phyloP scores from a whole-genome alignment of 495 filamentous ascomycete genomes.

The Daldinia concentrica region DNA sequence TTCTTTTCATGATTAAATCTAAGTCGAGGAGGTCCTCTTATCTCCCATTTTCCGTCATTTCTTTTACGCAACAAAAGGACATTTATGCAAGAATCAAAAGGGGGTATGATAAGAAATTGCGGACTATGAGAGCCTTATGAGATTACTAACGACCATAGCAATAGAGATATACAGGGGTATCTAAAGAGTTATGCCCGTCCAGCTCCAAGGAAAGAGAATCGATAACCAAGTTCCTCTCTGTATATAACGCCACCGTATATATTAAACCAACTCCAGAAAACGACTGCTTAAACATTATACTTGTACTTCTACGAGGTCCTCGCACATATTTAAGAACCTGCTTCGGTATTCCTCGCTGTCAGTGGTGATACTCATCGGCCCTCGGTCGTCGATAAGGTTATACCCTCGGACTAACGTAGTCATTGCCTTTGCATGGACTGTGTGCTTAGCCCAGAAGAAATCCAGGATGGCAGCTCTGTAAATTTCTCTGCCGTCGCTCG shows the following conservation, averaged over 20 bases:
- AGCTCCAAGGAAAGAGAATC: not conserved
- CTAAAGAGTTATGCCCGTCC: not conserved
- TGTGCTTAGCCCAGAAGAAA: slow-evolving; percentile 79
- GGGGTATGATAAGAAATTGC: not conserved
- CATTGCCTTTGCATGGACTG: slow-evolving; percentile 67
- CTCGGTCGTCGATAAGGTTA: slow-evolving; percentile 65
- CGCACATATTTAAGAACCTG: slow-evolving; percentile 71
- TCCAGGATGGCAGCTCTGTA: slow-evolving; percentile 71
- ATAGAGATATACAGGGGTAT: slow-evolving; percentile 3
- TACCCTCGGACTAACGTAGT: slow-evolving; percentile 68
- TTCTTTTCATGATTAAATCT: not conserved
- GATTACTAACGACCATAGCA: not conserved
- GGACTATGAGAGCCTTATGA: not conserved
- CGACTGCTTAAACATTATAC: slow-evolving; percentile 21
- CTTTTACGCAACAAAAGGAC: not conserved
- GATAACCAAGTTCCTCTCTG: not conserved
- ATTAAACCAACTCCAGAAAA: not conserved
- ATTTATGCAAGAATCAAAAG: not conserved
- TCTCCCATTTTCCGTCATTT: not conserved
- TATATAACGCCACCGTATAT: not conserved
- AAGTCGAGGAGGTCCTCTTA: not conserved
- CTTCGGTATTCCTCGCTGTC: slow-evolving; percentile 70
- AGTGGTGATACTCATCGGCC: slow-evolving; percentile 77
- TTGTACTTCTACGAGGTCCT: slow-evolving; percentile 62
- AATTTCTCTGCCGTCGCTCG: slow-evolving; percentile 68